Base-by-base conservation (phyloP, 768 basidiomycete species). In the Cyathus striatus region DNA sequence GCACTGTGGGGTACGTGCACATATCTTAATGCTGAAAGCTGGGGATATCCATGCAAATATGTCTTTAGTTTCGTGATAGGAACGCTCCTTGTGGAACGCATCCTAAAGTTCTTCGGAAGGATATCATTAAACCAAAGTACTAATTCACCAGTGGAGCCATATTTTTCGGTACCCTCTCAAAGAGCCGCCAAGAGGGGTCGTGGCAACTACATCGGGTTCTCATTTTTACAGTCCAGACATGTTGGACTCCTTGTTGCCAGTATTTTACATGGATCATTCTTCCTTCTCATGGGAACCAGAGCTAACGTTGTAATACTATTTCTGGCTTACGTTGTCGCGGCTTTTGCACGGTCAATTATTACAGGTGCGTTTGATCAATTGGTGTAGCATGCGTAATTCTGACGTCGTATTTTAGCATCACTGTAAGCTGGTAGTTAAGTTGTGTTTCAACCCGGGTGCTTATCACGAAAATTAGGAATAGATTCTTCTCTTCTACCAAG, bases 231-330 rank as follows among this genome's bases (percentile, higher is more conserved):
- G 47, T 69, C 75, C 4, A 63, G 71, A 42, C 65, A 66, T 48
- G 38, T 71, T 2, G 54, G 58, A 1, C 46, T 78, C 16, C 44
- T 73, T 1, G 10, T 69, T 14, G 56, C 61, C 5, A 70, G 70
- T 44, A 36, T 71, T 4, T 18, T 73, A 2, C 69, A 76, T 44
- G 61, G 62, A 5, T 38, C 54, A 5, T 72, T 68, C 49, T 81
- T 78, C 46, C 50, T 75, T 17, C 60, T 78, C 42, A 73, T 79
- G 70, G 78, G 76, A 1, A 55, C 62, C 6, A 58, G 58, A 46
- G 54, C 55, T 2, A 69, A 71, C 5, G 77, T 70, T 45, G 47
- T 66, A 5, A 60, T 61, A 12, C 57, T 73, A 34, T 70, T 78
- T 42, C 36, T 66, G 4, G 78, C 75, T 6, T 79, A 79, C 53